Evolutionary conservation across 2,329 filamentous ascomycete species (phyloP).

Genomic region (Echinosphaeria canescens): DNA sequence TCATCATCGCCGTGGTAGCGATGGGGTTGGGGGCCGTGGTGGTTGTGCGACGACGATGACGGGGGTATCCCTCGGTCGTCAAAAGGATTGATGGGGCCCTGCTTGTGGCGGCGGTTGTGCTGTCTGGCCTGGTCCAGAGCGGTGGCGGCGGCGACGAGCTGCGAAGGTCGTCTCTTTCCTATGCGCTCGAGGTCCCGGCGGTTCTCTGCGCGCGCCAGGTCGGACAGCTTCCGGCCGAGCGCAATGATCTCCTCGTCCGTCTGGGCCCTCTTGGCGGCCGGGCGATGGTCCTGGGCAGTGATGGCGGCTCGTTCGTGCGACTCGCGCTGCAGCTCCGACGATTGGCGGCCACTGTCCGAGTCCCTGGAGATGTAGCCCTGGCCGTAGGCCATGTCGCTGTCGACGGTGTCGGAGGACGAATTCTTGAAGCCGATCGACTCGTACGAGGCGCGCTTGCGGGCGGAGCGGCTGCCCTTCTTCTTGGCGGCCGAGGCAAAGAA

Average conservation of each 20-base stretch:
- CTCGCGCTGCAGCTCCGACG: slow-evolving; percentile 1
- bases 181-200: slow-evolving; percentile 24
- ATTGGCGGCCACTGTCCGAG: slow-evolving; percentile 3
- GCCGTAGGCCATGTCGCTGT: slow-evolving; percentile 34
- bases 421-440: slow-evolving; percentile 25
- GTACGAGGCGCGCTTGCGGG: slow-evolving; percentile 19
- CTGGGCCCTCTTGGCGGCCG: slow-evolving; percentile 12
- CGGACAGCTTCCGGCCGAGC: slow-evolving; percentile 29
- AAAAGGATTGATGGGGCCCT: too few relatives aligned
- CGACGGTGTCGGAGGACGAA: slow-evolving; percentile 30
- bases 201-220: slow-evolving; percentile 27
- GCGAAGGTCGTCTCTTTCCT: slow-evolving; percentile 2
- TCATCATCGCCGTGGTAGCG: too few relatives aligned
- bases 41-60: too few relatives aligned
- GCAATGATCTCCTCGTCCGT: slow-evolving; percentile 35
- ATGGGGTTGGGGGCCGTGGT: too few relatives aligned
- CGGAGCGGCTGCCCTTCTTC: slow-evolving; percentile 6
- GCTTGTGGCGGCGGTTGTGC: too few relatives aligned
- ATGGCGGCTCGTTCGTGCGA: slow-evolving; percentile 1
- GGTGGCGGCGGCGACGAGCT: too few relatives aligned
- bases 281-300: slow-evolving; percentile 7
- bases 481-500: slow-evolving; percentile 10
- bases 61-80: too few relatives aligned
- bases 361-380: slow-evolving; percentile 16
- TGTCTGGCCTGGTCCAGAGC: too few relatives aligned